Base-by-base conservation (phyloP, 306 rosid genomes). In the Trichosanthes truncata region DNA sequence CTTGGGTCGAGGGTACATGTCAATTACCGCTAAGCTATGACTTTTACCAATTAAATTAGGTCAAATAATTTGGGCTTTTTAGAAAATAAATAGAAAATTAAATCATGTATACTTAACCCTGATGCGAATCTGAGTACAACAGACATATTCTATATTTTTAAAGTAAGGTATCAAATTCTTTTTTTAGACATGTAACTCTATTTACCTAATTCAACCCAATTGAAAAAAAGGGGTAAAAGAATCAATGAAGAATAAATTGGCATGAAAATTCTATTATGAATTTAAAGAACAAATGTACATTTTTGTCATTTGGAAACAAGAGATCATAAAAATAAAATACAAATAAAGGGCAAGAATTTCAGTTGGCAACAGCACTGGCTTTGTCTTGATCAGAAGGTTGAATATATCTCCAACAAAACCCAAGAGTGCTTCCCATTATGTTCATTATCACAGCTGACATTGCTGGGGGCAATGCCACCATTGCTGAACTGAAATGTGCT, bases 371-470 rank as follows among this genome's bases (percentile, higher is more conserved):
- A 43, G 4, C 53, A 69, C 36, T 43, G 35, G 15, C 23, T 69
- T 69, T 23, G n/a, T 15, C 9, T 49, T 33, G 10, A 53, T 79
- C 69, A 23, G 80, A 68, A 75, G 85, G 89, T 46, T 86, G 33
- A 43, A 79, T 56, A 17, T 35, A 72, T 86, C 80, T 79, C 85
- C 89, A 86, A 63, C 78, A 80, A 81, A 81, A 56, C 14, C 82
- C 82, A 52, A 86, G 67, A 79, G 82, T 86, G 76, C 85, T 86
- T 3, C 87, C 87, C 87, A 86, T 86, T 18, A 86, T 78, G 62
- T 86, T 86, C 89, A 86, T 86, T 35, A 86, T 38, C 60, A 86
- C 89, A 17, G 87, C 89, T 15, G 89, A 86, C 63, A 86, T 46
- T 13, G 85, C 89, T 3, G 89, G 68, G 0, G 85, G 85, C 66